phyloP scores from a whole-genome alignment of 192 early-diverging fungal species.

The Backusella tuberculispora region DNA sequence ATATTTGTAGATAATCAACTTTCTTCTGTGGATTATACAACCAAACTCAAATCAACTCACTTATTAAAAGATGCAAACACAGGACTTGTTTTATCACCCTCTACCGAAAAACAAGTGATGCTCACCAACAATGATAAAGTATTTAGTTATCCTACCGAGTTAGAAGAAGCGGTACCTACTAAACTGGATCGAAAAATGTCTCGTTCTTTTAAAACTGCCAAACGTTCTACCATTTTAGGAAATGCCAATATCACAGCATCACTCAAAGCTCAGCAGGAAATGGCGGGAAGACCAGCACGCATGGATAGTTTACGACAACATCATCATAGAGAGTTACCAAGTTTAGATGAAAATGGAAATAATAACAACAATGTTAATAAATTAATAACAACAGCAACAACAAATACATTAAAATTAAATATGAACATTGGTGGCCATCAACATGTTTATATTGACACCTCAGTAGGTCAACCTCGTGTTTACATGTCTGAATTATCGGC shows the following conservation, averaged over 20 bases:
- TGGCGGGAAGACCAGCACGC: conserved; percentile 20
- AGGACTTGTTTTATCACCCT: not conserved
- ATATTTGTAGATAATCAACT: conserved; percentile 32
- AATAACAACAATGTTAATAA: not conserved
- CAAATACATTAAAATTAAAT: not conserved
- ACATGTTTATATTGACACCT: not conserved
- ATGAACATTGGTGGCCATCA: not conserved
- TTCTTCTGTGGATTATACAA: conserved; percentile 28
- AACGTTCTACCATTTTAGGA: conserved; percentile 34
- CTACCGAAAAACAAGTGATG: conserved; percentile 27
- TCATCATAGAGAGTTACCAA: conserved; percentile 20
- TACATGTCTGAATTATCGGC: conserved; percentile 72
- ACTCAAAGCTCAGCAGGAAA: conserved; percentile 8
- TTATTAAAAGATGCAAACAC: not conserved
- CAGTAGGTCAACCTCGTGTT: conserved; percentile 7
- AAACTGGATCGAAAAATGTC: conserved; percentile 32
- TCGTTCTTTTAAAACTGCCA: conserved; percentile 37
- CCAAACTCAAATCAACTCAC: conserved; percentile 18
- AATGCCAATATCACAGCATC: conserved; percentile 19
- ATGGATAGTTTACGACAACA: conserved; percentile 31
- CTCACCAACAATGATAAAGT: conserved; percentile 5
- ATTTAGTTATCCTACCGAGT: conserved; percentile 19
- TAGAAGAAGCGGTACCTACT: not conserved
- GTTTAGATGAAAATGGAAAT: not conserved
- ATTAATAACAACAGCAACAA: not conserved